Evolutionary conservation across 164 flowering plant genomes (phyloP).

Genomic region (Tetrastigma voinierianum): DNA sequence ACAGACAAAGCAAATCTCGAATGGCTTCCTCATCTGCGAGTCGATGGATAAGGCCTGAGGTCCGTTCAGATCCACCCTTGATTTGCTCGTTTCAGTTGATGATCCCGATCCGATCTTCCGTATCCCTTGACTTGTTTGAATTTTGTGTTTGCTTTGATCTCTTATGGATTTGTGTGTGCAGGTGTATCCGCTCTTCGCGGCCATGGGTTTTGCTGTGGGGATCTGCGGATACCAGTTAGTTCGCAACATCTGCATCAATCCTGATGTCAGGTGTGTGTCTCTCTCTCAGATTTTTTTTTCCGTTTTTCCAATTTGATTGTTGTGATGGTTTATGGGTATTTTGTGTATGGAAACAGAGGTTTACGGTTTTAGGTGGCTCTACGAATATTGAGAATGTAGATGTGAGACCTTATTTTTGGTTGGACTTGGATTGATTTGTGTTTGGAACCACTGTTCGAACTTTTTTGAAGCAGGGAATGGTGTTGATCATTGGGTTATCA

Average conservation of each 20-base stretch:
- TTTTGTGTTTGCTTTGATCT: slow-evolving; percentile 1
- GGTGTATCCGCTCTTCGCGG: slow-evolving; percentile 59
- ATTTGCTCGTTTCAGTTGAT: not conserved
- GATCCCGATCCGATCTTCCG: not conserved
- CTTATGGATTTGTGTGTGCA: slow-evolving; percentile 4
- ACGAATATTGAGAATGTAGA: no score
- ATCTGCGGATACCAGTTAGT: slow-evolving; percentile 51
- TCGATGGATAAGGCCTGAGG: slow-evolving; percentile 70
- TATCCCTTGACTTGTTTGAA: not conserved
- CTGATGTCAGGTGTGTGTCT: slow-evolving; percentile 56
- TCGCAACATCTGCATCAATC: slow-evolving; percentile 51
- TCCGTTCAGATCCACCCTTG: slow-evolving; percentile 8
- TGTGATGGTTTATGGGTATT: no score
- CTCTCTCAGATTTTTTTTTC: not conserved
- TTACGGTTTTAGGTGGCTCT: no score
- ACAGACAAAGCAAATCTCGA: slow-evolving; percentile 1
- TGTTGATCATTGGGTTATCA: no score
- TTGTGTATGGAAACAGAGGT: no score
- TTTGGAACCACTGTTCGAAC: no score
- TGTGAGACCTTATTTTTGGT: no score
- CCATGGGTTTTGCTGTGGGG: slow-evolving; percentile 52
- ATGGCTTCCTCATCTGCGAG: slow-evolving; percentile 19
- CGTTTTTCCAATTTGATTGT: no score
- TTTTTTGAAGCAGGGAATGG: no score
- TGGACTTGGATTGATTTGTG: no score